Evolutionary conservation across 805 yeast species (phyloP), one percentile per base, ranked within the genome.

Genomic region (Debaryomyces prosopidis): DNA sequence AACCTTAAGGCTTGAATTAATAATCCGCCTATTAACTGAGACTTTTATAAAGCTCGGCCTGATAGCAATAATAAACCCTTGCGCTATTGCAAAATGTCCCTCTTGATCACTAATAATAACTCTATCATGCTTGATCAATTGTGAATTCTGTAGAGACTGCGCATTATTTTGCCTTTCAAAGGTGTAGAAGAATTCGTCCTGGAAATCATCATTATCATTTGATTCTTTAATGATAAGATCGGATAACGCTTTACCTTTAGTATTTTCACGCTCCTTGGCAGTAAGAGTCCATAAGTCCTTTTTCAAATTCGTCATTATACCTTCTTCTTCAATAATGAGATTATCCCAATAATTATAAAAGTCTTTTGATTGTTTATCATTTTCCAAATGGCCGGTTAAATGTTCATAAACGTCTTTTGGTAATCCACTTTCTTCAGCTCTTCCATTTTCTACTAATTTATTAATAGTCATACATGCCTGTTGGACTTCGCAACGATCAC

Each of bases 321-420:
- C 75, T 53, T 85, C 96, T 62, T 92, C 98, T 52, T 82, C 80
- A 0, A 86, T 80, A 5, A 94, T 68, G 4, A 89, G 63, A 12
- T 66, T 67, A 56, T 88, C 88, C 95, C 97, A 92, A 44, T 84
- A 79, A 32, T 71, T 68, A 59, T 82, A 84, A 57, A 87, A 94
- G 2, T 67, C 67, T 4, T 65, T 60, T 46, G 88, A 83, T 7
- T 49, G 43, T 0, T 54, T 57, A 1, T 64, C 64, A 8, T 55
- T 61, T 17, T 42, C 39, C 35, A 87, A 60, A 57, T 84, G 89
- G 0, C 54, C 62, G 0, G 89, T 83, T 5, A 80, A 46, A 1
- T 54, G 60, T 0, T 76, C 73, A 56, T 77, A 86, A 14, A 73
- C 65, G 0, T 74, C 80, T 0, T 57, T 58, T 1, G 69, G 68